Evolutionary conservation across 148 eudicot species (phyloP).

Genomic region (Beta vulgaris): DNA sequence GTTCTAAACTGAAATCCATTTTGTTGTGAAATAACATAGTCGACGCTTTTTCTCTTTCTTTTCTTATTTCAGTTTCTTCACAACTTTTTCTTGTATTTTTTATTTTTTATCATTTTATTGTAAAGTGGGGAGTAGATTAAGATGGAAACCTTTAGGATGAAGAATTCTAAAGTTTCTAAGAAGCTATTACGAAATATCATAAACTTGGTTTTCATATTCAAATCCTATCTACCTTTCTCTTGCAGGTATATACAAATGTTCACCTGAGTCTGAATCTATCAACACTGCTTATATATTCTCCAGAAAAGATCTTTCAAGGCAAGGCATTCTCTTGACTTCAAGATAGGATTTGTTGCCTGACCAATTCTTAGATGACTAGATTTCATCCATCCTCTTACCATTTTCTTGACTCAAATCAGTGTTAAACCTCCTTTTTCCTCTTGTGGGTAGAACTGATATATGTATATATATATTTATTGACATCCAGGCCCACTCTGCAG

Average conservation of each 20-base stretch:
- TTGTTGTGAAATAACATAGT: neutral
- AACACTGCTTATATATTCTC: slow-evolving; percentile 84
- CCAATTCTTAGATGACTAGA: neutral
- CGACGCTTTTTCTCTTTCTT: neutral
- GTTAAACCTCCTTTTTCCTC: neutral
- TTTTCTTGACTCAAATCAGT: neutral
- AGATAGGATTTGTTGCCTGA: neutral
- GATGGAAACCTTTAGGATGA: neutral
- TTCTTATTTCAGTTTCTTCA: neutral
- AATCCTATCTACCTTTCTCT: slow-evolving; percentile 13
- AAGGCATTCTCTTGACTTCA: slow-evolving; percentile 21
- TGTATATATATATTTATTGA: slow-evolving; percentile 13
- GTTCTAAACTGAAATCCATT: slow-evolving; percentile 14
- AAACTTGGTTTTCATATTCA: neutral
- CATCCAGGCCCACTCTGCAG: slow-evolving; percentile 81
- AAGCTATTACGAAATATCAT: neutral
- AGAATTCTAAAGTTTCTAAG: neutral
- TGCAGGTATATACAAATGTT: slow-evolving; percentile 74
- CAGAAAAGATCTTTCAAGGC: slow-evolving; percentile 89
- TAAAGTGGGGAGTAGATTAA: neutral
- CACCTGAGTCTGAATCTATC: slow-evolving; percentile 60
- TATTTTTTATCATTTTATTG: neutral
- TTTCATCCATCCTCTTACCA: neutral
- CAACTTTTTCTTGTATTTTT: neutral
- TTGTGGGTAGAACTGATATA: slow-evolving; percentile 2